phyloP scores from a whole-genome alignment of 2,329 filamentous ascomycete genomes.

The Phaeosphaeria sp. region DNA sequence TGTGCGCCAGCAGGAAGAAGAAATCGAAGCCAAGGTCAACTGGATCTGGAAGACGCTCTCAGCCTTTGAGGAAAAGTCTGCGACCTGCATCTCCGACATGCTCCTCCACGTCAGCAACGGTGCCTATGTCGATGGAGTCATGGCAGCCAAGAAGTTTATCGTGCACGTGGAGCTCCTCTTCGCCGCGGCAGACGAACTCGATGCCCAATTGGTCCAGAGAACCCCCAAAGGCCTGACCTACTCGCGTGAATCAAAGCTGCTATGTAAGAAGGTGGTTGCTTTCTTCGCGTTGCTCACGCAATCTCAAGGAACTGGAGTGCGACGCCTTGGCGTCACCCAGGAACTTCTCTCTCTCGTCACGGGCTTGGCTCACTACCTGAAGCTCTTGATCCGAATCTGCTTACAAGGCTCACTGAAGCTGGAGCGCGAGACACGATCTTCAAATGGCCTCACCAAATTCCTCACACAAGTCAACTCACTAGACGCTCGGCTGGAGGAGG shows the following conservation, averaged over 20 bases:
- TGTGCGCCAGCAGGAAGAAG: conserved; percentile 86
- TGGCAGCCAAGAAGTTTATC: conserved; percentile 96
- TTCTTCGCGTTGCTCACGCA: conserved; percentile 96
- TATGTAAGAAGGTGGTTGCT: conserved; percentile 99
- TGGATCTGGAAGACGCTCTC: conserved; percentile 98
- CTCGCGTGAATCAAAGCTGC: conserved; percentile 91
- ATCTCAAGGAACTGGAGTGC: conserved; percentile 87
- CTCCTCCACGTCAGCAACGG: conserved; percentile 97
- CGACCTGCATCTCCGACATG: conserved; percentile 99
- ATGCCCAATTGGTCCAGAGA: conserved; percentile 70
- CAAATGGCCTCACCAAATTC: conserved; percentile 81
- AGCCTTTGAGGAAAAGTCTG: conserved; percentile 95
- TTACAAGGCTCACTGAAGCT: conserved; percentile 90
- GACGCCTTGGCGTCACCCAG: conserved; percentile 94
- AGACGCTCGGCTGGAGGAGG: conserved; percentile 59
- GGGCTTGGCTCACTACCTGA: conserved; percentile 94
- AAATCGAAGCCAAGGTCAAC: conserved; percentile 97
- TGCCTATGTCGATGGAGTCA: conserved; percentile 90
- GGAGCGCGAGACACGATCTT: conserved; percentile 78
- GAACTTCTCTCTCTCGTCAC: conserved; percentile 98
- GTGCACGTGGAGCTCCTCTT: conserved; percentile 95
- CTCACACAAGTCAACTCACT: conserved; percentile 83
- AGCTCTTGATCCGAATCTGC: conserved; percentile 95
- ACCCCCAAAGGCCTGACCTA: conserved; percentile 88
- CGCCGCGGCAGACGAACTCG: conserved; percentile 82